These are phyloP conservation scores for Rhodosporidiobolus odoratus DNA, from an alignment of 768 basidiomycete species.

Conservation along the genomic window DNA sequence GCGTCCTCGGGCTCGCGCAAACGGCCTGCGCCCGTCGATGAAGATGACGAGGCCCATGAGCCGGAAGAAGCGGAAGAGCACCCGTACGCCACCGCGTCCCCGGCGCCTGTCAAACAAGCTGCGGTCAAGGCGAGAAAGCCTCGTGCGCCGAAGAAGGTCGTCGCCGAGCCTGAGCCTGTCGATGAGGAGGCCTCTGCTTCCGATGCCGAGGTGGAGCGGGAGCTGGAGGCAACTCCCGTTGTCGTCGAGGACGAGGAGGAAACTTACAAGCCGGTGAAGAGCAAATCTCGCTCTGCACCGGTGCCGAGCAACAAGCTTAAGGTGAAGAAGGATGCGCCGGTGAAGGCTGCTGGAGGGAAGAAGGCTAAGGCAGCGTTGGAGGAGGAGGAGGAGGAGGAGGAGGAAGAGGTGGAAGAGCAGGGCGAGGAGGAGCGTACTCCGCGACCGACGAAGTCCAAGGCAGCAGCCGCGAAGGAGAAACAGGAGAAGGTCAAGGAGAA, in stretches of 20 bases:
- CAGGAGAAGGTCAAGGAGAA: slow-evolving; percentile 10
- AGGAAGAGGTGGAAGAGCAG: neutral
- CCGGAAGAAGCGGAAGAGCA: neutral
- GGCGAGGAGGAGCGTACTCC: neutral
- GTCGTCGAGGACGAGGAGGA: neutral
- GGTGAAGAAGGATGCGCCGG: neutral
- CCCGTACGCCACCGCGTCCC: neutral
- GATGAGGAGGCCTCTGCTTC: neutral
- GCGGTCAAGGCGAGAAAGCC: neutral
- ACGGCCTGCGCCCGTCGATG: neutral
- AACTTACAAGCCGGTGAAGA: neutral
- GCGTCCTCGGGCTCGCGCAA: slow-evolving; percentile 1
- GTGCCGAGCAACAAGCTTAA: neutral
- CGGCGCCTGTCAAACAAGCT: neutral
- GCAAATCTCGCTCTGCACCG: neutral
- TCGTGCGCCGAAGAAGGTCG: neutral
- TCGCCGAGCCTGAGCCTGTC: too few relatives aligned
- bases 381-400: neutral
- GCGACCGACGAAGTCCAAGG: neutral
- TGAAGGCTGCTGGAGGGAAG: neutral
- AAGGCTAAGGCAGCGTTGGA: neutral
- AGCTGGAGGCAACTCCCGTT: neutral
- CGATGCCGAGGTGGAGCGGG: neutral
- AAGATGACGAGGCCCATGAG: neutral
- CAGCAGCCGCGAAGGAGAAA: neutral